Percentiles rank a stretch among this genome's conserved stretches.
phyloP scores from a whole-genome alignment of 2,329 filamentous ascomycete genomes.

The Raffaelea arxii region DNA sequence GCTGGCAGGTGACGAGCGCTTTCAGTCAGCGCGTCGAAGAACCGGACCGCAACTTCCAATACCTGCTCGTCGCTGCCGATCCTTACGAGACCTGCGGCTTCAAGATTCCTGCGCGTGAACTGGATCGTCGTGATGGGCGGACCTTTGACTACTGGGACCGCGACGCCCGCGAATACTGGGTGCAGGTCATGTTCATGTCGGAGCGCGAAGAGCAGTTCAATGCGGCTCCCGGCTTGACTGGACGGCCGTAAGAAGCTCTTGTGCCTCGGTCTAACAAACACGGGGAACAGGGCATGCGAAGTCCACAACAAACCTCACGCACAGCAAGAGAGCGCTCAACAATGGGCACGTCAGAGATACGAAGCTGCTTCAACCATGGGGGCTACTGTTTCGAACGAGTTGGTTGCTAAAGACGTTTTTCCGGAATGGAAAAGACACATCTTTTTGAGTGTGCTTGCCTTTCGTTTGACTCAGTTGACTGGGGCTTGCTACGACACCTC shows the following conservation, averaged over 20 bases:
- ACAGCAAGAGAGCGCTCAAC: too few relatives aligned
- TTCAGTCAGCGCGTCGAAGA: slow-evolving; percentile 95
- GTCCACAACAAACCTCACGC: too few relatives aligned
- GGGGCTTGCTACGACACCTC: too few relatives aligned
- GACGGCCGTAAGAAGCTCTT: slow-evolving; percentile 28
- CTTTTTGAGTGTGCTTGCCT: too few relatives aligned
- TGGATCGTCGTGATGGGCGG: slow-evolving; percentile 78
- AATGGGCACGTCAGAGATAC: too few relatives aligned
- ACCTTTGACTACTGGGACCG: slow-evolving; percentile 95
- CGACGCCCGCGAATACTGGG: slow-evolving; percentile 94
- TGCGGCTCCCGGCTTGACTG: slow-evolving; percentile 50
- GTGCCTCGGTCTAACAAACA: too few relatives aligned
- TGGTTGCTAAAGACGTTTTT: too few relatives aligned
- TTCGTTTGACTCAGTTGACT: too few relatives aligned
- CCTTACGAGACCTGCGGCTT: slow-evolving; percentile 97
- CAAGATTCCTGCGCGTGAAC: slow-evolving; percentile 87
- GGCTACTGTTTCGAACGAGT: too few relatives aligned
- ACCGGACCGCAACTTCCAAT: slow-evolving; percentile 89
- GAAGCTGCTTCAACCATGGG: too few relatives aligned
- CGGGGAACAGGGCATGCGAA: too few relatives aligned
- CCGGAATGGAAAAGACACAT: too few relatives aligned
- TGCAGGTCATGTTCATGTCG: slow-evolving; percentile 97
- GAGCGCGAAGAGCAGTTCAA: slow-evolving; percentile 88
- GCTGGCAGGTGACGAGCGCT: slow-evolving; percentile 94
- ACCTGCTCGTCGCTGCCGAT: slow-evolving; percentile 88